phyloP scores from a whole-genome alignment of 2,329 filamentous ascomycete species.

The Aspergillaceae sp. region DNA sequence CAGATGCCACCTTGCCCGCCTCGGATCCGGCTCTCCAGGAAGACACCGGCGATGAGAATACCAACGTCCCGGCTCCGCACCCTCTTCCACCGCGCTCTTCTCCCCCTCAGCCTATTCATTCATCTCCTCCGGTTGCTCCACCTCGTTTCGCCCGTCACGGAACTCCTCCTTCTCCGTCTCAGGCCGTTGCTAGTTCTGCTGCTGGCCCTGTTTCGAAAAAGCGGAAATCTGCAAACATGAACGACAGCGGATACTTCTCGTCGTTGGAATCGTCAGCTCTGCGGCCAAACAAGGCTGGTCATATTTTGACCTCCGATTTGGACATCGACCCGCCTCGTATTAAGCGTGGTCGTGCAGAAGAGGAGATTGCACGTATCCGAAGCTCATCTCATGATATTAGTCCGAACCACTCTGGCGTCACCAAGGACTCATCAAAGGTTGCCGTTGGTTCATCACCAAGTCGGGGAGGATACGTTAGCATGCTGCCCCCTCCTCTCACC shows the following conservation, averaged over 20 bases:
- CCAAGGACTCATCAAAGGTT: conserved; percentile 25
- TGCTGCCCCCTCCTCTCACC: conserved; percentile 68
- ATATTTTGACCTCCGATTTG: conserved; percentile 64
- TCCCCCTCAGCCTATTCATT: conserved; percentile 58
- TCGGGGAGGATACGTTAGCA: conserved; percentile 47
- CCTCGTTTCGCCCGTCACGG: conserved; percentile 51
- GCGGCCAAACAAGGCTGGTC: conserved; percentile 57
- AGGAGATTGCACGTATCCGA: conserved; percentile 87
- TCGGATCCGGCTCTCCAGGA: conserved; percentile 56
- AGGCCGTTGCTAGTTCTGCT: conserved; percentile 55
- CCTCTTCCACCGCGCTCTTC: conserved; percentile 35
- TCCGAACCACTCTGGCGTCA: conserved; percentile 50
- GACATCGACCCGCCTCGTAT: conserved; percentile 67
- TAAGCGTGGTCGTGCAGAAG: conserved; percentile 85
- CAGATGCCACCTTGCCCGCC: conserved; percentile 66
- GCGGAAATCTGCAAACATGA: conserved; percentile 70
- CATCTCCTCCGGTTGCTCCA: conserved; percentile 74
- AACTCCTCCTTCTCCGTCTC: conserved; percentile 63
- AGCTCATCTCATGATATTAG: conserved; percentile 83
- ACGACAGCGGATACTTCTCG: conserved; percentile 95
- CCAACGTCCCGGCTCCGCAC: conserved; percentile 16
- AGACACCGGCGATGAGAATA: conserved; percentile 41
- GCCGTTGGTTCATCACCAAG: conserved; percentile 59
- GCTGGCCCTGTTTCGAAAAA: conserved; percentile 57
- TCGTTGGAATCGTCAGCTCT: conserved; percentile 86